Evolutionary conservation across 2,329 filamentous ascomycete species (phyloP), one percentile per base, ranked within the genome.

Genomic region (Magnaporthiopsis poae): DNA sequence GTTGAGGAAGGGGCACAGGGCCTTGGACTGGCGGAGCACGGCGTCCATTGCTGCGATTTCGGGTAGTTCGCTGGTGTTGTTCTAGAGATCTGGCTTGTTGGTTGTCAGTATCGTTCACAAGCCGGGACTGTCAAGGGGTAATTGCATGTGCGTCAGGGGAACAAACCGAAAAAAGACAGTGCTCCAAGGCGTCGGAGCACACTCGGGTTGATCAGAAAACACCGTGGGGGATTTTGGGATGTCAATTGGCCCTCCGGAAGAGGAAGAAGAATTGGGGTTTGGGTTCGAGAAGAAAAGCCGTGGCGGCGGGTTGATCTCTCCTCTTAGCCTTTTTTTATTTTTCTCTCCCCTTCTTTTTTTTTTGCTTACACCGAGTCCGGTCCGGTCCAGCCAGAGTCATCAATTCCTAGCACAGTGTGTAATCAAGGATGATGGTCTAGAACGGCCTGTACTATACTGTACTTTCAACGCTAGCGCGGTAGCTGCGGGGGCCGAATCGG

Each of bases 1-100:
- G 84, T 93, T 94, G 79, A 99, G 84, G 81, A 99, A 99, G 66
- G 95, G 95, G 81, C 95, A 99, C 88, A 99, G 90, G 76, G 90
- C 88, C 84, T 93, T 92, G 77, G 93, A 97, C 80, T 98, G 93
- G 78, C 92, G 92, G 74, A 98, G 88, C 73, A 97, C 88, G 74
- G 91, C 86, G 84, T 99, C 95, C 95, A 99, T 99, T 74, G 69
- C 76, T 25, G 60, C n/a, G 59, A 7, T 29, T 60, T 60, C 33
- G 11, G 27, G 59, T 60, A 18, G 11, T 46, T 13, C 39, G 39
- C 13, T 46, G 13, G 15, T 18, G 39, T 46, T 46, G 39, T 46
- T 46, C 15, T 46, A 36, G 4, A 18, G 60, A 13, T 25, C 18
- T 25, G 21, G 46, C 46, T 21, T n/a, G 46, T 21, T 9, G 5